Evolutionary conservation across 1,284 basidiomycete genomes (phyloP).

Genomic region (Butyriboletus appendiculatus): DNA sequence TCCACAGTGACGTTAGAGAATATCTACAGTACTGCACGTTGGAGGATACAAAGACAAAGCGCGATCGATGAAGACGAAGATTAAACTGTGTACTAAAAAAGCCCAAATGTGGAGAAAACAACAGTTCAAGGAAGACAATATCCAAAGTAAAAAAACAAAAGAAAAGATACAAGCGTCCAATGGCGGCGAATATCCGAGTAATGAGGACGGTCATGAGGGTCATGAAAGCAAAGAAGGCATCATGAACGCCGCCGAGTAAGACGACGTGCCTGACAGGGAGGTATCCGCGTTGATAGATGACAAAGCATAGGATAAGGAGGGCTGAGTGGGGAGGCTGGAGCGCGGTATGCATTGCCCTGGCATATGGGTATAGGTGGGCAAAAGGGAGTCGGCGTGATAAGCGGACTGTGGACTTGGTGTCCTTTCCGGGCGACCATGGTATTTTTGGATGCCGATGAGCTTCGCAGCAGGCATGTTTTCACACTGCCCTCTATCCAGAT

Average conservation of each 20-base stretch:
- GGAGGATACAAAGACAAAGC: constrained; percentile 25
- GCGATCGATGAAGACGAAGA: constrained; percentile 24
- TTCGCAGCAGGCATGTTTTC: constrained; percentile 56
- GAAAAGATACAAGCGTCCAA: constrained; percentile 29
- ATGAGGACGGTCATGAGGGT: constrained; percentile 29
- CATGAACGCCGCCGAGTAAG: constrained; percentile 35
- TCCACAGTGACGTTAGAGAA: constrained; percentile 30
- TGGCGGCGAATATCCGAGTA: constrained; percentile 20
- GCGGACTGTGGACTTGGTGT: constrained; percentile 30
- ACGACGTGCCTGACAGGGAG: constrained; percentile 25
- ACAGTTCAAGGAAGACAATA: constrained; percentile 35
- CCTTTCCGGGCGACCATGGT: constrained; percentile 37
- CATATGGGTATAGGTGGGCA: constrained; percentile 36
- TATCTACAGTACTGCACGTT: constrained; percentile 37
- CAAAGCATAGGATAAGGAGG: constrained; percentile 38
- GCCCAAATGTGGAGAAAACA: constrained; percentile 15
- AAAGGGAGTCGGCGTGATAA: constrained; percentile 33
- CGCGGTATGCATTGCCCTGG: constrained; percentile 40
- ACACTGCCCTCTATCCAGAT: constrained; percentile 56
- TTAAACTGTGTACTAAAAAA: constrained; percentile 13
- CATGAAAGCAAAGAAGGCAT: constrained; percentile 39
- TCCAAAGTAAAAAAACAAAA: constrained; percentile 24
- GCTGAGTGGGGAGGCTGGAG: constrained; percentile 29
- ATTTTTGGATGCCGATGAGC: constrained; percentile 56
- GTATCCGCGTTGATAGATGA: constrained; percentile 33